Evolutionary conservation across 352 stramenopile species (phyloP).

Genomic region (Phytophthora aleatoria): DNA sequence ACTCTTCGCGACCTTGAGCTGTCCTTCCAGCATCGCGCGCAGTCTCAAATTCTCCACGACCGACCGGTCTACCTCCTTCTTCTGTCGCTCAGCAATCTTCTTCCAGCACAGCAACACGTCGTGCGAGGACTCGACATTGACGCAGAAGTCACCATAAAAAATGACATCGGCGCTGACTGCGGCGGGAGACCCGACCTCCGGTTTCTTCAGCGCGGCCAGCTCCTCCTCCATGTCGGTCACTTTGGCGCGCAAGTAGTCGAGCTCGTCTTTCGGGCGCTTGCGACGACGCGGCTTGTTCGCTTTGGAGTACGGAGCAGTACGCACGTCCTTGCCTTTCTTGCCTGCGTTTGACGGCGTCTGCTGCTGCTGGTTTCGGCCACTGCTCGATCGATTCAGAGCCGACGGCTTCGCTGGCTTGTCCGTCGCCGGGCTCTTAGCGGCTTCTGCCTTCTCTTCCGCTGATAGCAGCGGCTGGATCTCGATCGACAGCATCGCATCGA

Average conservation of each 20-base stretch:
- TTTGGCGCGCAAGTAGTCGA: constrained; percentile 41
- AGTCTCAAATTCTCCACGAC: constrained; percentile 40
- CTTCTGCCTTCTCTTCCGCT: background rate
- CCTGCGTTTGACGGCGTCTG: background rate
- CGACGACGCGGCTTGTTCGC: constrained; percentile 29
- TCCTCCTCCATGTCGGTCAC: constrained; percentile 42
- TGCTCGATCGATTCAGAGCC: constrained; percentile 7
- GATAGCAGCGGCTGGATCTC: constrained; percentile 2
- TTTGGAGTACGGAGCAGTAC: constrained; percentile 24
- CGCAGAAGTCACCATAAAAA: constrained; percentile 9
- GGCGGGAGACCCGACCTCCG: constrained; percentile 13
- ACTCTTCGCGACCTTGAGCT: constrained; percentile 36
- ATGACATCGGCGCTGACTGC: constrained; percentile 17
- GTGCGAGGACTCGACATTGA: background rate
- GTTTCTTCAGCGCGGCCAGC: constrained; percentile 17
- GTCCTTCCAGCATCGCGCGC: constrained; percentile 34
- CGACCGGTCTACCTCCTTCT: constrained; percentile 29
- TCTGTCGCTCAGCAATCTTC: constrained; percentile 35
- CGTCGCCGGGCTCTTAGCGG: background rate
- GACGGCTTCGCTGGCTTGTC: constrained; percentile 6
- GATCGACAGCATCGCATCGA: constrained; percentile 26
- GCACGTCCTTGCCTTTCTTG: constrained; percentile 24
- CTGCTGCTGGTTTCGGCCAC: background rate
- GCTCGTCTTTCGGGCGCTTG: constrained; percentile 45
- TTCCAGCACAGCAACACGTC: constrained; percentile 35